Evolutionary conservation across 2,329 filamentous ascomycete species (phyloP), one percentile per base, ranked within the genome.

Genomic region (Penicillium sp.): DNA sequence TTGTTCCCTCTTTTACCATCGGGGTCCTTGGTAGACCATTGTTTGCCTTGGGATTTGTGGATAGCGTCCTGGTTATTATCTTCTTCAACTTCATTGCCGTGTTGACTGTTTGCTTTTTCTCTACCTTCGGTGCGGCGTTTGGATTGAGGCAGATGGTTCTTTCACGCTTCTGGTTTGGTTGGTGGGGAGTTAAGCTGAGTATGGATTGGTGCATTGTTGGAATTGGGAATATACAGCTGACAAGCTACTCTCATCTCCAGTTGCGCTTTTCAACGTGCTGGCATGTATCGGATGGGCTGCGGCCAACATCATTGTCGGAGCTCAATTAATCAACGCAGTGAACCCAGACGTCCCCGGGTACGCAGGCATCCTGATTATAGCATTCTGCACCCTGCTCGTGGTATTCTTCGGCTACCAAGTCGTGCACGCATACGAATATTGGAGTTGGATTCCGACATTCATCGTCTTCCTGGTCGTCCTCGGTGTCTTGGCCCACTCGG

Each of bases 131-230:
- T 1, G 86, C 90, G 3, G 77, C 78, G 9, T 91, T 90, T 62
- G 90, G 90, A 4, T 79, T 92, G 58, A 84, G 90, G 50, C 90
- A 91, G 68, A 91, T 92, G 86, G 87, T 92, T 0, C 78, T 92
- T 19, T 86, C 87, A 13, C 81, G 89, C 27, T 92, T 88, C 74
- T 91, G 82, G 75, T 91, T 91, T 69, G 90, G 90, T 2, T 90
- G 84, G 73, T 86, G 84, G 63, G 83, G 82, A 13, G 85, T 86
- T 16, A 89, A 89, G 71, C 71, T 90, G 58, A 84, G 85, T 87
- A 75, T 71, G 81, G 26, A 35, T 26, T 24, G 24, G 24, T 24
- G 24, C 24, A 24, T 5, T 24, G 1, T 5, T 24, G 24, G 4
- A 24, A 24, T 5, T 24, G 24, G 24, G 24, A 5, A 19, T 24